Base-by-base conservation (phyloP, 75 land plant species). In the Selaginella tamariscina region DNA sequence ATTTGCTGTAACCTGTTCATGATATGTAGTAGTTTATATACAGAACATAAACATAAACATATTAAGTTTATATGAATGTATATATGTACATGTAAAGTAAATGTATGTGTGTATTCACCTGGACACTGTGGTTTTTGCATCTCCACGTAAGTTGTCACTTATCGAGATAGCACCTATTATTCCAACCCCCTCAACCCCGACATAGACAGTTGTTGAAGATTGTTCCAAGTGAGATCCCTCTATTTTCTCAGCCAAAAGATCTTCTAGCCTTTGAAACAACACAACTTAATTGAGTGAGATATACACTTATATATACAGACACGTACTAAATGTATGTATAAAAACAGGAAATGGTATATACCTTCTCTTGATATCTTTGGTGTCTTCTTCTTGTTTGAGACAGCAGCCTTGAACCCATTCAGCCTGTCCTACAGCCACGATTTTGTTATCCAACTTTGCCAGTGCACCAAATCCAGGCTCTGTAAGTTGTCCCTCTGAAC, bases 381-480 rank as follows among this genome's bases (percentile, higher is more conserved):
- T 39, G 49, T 15, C 15, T 39, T 39, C 49, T 15, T 39, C 49
- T 5, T 5, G 49, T 15, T 39, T 39, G 15, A 39, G 49, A 44
- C 89, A 91, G 32, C 86, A 82, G 0, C 75, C 89, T 64, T 78
- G 66, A 33, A 90, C 91, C 99, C 99, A 95, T 33, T 83, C 78
- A 65, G 75, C 33, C 1, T 68, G 31, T 1, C 99, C 99, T 73
- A 95, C 97, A 1, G 89, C 99, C 33, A 85, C 85, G 33, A 90
- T 64, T 30, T 73, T 66, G 13, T 96, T 96, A 65, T 85, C 84
- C n/a, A 95, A 84, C 70, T 90, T 89, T 29, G 92, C 96, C 29
- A 95, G 65, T 27, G 80, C 80, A 32, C 99, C 99, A 79, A 78
- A 91, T 24, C 99, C 99, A 28, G 99, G 99, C 76, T 95, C 99